Evolutionary conservation across 1,139 yeast species (phyloP), one percentile per base, ranked within the genome.

Genomic region (Geotrichum europaeum): DNA sequence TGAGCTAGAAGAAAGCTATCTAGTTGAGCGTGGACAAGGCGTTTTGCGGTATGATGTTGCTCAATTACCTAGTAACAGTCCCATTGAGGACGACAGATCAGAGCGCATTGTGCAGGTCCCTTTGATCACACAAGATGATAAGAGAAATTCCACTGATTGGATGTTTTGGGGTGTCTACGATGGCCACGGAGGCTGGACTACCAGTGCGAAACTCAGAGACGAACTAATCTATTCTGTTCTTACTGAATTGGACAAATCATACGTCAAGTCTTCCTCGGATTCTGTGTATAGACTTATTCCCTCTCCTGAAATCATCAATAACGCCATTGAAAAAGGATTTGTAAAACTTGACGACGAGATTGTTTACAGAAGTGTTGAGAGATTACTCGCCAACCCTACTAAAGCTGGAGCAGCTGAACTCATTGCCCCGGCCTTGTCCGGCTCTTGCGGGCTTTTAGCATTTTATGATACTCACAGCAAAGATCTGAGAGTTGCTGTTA

Each of bases 171-270:
- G 98, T 2, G 84, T 94, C 0, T 92, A 87, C 72, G 99, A 94
- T 73, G 99, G 99, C 13, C 99, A 94, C 73, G 91, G 96, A 2
- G 99, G 99, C 22, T 91, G 96, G 86, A 89, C 89, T 64, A 94
- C 99, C 1, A 85, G 95, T 63, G 83, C 89, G 43, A 89, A 86
- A 72, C 80, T 94, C 64, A 81, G 96, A 64, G 95, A 89, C 65
- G 85, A 86, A 66, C 78, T 94, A 68, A 85, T 94, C 40, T 83
- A 84, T 60, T 83, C 81, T 67, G 94, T 94, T 20, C 82, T 91
- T 18, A 79, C 81, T 43, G 96, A 91, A 68, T 78, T 92, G 61
- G 89, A 89, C 56, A 79, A 84, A 13, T 83, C 83, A 13, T 87
- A 85, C 75, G 82, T 81, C 65, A 66, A 73, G 68, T 68, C 72